phyloP scores from a whole-genome alignment of 176 grass and related monocot species.

The Pontederia crassipes region DNA sequence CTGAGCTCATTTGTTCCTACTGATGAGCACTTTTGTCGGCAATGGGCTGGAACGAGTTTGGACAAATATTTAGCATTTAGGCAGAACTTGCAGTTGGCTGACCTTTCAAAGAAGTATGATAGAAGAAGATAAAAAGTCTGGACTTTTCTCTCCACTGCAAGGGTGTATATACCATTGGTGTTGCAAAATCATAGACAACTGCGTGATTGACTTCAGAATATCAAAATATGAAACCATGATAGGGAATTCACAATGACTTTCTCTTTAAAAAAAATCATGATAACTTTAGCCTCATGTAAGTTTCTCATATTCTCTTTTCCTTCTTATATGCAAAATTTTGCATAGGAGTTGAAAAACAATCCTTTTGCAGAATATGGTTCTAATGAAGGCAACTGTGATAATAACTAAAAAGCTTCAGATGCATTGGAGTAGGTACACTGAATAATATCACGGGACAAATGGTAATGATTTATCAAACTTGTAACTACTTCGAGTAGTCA shows the following conservation, averaged over 20 bases:
- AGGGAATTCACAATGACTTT: neutral
- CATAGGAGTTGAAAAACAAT: no score
- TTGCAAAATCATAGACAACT: slow-evolving; percentile 83
- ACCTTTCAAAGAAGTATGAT: slow-evolving; percentile 44
- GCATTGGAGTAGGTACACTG: neutral
- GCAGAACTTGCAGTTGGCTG: slow-evolving; percentile 46
- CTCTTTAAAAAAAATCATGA: no score
- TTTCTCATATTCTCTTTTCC: no score
- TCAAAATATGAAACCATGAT: slow-evolving; percentile 9
- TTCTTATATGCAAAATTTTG: no score
- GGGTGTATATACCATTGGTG: slow-evolving; percentile 1
- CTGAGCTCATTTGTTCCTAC: slow-evolving; percentile 73
- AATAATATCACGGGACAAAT: neutral
- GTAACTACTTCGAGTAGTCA: neutral
- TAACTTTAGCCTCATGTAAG: no score
- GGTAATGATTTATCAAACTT: neutral
- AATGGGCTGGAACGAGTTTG: slow-evolving; percentile 85
- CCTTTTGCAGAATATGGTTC: no score
- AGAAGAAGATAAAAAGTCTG: slow-evolving; percentile 27
- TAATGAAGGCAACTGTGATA: no score
- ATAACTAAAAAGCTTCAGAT: neutral
- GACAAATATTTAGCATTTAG: slow-evolving; percentile 82
- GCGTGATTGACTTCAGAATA: slow-evolving; percentile 66
- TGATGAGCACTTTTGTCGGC: slow-evolving; percentile 83
- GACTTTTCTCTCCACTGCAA: slow-evolving; percentile 1